Conservation (phyloP, 2,329 filamentous ascomycete genomes). For the Venturiaceae sp. region DNA sequence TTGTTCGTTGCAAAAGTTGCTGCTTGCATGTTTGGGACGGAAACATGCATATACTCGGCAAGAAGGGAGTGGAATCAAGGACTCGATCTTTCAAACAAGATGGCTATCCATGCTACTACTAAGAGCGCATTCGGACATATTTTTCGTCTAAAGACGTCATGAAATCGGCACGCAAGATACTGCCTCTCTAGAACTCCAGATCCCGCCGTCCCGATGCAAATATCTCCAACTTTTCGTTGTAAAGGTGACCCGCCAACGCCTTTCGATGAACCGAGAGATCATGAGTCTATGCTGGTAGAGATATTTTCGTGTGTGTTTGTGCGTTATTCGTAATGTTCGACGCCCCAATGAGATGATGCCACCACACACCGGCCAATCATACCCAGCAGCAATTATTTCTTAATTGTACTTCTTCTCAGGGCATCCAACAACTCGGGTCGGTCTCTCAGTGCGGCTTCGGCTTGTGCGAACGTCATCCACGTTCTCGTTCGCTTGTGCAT, state of each 20-base stretch:
- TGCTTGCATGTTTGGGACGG: too few species aligned
- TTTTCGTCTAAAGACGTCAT: background rate
- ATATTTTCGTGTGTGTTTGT: background rate
- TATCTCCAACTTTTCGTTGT: background rate
- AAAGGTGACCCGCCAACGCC: background rate
- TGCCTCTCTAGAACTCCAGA: background rate
- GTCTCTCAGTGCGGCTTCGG: constrained; percentile 63
- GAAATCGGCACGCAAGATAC: background rate
- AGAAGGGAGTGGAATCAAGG: background rate
- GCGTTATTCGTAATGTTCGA: background rate
- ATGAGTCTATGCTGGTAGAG: background rate
- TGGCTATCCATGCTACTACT: background rate
- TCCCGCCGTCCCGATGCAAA: background rate
- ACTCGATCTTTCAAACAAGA: background rate
- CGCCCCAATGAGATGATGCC: background rate
- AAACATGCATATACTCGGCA: background rate
- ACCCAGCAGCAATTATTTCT: constrained; percentile 1
- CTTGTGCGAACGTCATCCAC: constrained; percentile 82
- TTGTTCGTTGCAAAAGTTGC: too few species aligned
- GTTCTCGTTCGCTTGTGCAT: constrained; percentile 79
- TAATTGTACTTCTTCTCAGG: constrained; percentile 29
- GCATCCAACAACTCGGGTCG: constrained; percentile 86
- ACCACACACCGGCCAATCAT: background rate
- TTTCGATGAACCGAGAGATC: background rate
- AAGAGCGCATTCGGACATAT: background rate